Evolutionary conservation across 1,139 yeast species (phyloP).

Genomic region (Schwanniomyces etchellsii): DNA sequence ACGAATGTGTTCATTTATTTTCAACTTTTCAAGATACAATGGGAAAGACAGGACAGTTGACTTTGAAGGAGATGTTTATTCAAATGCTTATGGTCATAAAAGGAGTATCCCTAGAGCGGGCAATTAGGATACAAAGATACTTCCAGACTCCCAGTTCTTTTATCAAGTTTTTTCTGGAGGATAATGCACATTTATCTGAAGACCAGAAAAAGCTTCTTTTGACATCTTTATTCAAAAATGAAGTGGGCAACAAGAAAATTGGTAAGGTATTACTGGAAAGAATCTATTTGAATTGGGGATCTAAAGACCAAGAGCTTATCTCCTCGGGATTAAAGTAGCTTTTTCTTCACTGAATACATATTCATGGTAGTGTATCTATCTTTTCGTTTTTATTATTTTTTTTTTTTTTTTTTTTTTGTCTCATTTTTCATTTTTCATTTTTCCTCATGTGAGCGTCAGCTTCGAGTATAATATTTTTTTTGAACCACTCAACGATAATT

Average conservation of each 20-base stretch:
- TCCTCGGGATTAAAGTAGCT: no score
- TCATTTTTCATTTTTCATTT: no score
- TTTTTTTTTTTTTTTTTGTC: not conserved
- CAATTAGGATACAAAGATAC: slow-evolving; percentile 62
- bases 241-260: slow-evolving; percentile 58
- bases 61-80: slow-evolving; percentile 72
- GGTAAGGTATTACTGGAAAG: slow-evolving; percentile 56
- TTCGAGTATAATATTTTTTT: not conserved
- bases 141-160: slow-evolving; percentile 62
- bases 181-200: slow-evolving; percentile 10
- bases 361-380: not conserved
- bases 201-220: slow-evolving; percentile 39
- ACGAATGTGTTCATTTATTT: slow-evolving; percentile 59
- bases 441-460: not conserved
- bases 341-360: not conserved
- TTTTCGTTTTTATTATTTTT: not conserved
- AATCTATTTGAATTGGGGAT: slow-evolving; percentile 60
- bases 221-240: slow-evolving; percentile 37
- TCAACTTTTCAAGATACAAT: slow-evolving; percentile 63
- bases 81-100: slow-evolving; percentile 71
- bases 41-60: slow-evolving; percentile 64
- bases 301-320: not conserved
- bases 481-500: no score
- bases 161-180: slow-evolving; percentile 26
- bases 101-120: slow-evolving; percentile 84